These are phyloP conservation scores for Boletus pseudo-olivaceus DNA, from an alignment of 768 basidiomycete genomes.

Conservation along the genomic window DNA sequence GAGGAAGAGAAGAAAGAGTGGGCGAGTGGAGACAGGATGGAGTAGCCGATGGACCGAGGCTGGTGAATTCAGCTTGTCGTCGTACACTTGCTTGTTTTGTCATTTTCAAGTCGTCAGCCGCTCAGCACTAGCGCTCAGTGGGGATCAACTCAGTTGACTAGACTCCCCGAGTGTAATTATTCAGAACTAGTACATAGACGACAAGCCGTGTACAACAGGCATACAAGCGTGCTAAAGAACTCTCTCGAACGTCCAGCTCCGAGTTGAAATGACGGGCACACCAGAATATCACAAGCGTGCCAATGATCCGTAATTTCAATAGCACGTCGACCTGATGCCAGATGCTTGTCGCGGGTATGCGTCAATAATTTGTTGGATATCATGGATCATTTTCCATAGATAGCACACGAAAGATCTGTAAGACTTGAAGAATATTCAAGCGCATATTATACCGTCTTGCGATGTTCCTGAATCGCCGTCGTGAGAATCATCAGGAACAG, in stretches of 20 bases:
- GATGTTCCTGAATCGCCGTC: constrained; percentile 38
- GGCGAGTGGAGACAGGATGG: background rate
- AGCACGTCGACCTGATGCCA: background rate
- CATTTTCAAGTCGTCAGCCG: constrained; percentile 29
- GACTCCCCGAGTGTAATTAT: background rate
- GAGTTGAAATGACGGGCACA: background rate
- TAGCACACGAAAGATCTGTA: background rate
- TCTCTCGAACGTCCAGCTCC: background rate
- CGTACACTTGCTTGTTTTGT: constrained; percentile 27
- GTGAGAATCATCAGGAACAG: background rate
- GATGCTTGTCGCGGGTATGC: background rate
- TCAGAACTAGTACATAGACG: background rate
- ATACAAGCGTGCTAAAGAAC: background rate
- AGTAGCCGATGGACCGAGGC: constrained; percentile 13
- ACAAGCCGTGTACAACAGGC: background rate
- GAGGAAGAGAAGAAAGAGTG: constrained; percentile 5
- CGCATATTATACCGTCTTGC: constrained; percentile 30
- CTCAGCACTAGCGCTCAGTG: background rate
- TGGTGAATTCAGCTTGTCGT: constrained; percentile 6
- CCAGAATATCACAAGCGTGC: background rate
- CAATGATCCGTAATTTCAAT: constrained; percentile 3
- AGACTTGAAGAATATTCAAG: background rate
- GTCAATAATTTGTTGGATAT: background rate
- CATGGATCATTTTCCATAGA: background rate
- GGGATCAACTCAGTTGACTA: background rate